These are phyloP conservation scores for Rhodotorula sp. DNA, from an alignment of 1,284 basidiomycete genomes.

Conservation along the genomic window DNA sequence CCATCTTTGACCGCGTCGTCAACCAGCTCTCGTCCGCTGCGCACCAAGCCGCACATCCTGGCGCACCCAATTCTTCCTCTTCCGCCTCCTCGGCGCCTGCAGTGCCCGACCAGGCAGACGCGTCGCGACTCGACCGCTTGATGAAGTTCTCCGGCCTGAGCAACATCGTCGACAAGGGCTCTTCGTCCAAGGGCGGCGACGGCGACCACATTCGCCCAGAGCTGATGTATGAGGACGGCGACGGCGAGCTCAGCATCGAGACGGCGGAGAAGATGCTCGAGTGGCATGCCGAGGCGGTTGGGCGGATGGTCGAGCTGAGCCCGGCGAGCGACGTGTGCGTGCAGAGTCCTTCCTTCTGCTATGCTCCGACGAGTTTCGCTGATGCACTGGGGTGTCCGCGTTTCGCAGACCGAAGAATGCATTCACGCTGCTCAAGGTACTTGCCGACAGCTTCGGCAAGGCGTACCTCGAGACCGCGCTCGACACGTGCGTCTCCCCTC, in stretches of 20 bases:
- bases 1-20: slow-evolving; percentile 87
- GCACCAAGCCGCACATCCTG: slow-evolving; percentile 47
- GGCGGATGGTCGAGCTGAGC: slow-evolving; percentile 85
- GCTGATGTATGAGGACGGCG: slow-evolving; percentile 61
- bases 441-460: slow-evolving; percentile 83
- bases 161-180: slow-evolving; percentile 32
- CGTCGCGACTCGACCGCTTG: slow-evolving; percentile 41
- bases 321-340: slow-evolving; percentile 76
- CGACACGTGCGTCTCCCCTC: slow-evolving; percentile 69
- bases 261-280: slow-evolving; percentile 84
- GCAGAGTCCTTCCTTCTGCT: not conserved
- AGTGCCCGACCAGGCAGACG: slow-evolving; percentile 51
- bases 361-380: not conserved
- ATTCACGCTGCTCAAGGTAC: slow-evolving; percentile 76
- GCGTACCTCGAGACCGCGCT: slow-evolving; percentile 88
- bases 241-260: slow-evolving; percentile 73
- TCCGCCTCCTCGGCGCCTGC: not conserved
- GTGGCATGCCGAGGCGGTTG: slow-evolving; percentile 95
- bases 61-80: slow-evolving; percentile 4
- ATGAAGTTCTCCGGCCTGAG: slow-evolving; percentile 73
- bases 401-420: slow-evolving; percentile 77
- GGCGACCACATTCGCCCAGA: slow-evolving; percentile 13
- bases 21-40: slow-evolving; percentile 81
- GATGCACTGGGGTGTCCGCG: not conserved
- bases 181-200: slow-evolving; percentile 7